Base-by-base conservation (phyloP, 257 asterid genomes). In the Jaltomata sinuosa region DNA sequence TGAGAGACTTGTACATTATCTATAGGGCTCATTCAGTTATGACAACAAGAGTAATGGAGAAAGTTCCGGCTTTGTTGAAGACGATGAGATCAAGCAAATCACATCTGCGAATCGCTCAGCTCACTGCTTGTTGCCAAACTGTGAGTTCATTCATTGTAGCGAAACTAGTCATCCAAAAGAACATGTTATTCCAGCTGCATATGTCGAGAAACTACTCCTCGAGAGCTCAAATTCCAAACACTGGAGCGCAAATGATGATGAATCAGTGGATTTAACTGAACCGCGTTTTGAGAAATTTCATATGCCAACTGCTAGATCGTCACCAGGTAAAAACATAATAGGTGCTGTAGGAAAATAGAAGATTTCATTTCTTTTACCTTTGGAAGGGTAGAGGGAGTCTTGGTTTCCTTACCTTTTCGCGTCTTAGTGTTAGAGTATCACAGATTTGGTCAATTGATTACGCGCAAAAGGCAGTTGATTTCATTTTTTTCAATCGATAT, bases 271-370 rank as follows among this genome's bases (percentile, higher is more conserved):
- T 88, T 84, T 96, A 82, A 92, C 97, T 16, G 98, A 93, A 81
- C 99, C 98, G 22, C 88, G 97, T 38, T 84, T 94, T 55, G 99
- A 96, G 88, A 83, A 94, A 31, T 96, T 96, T 88, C 85, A 93
- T 76, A 81, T 93, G 87, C 87, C 88, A 22, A 88, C 85, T 80
- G 78, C 85, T 8, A 89, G 67, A 57, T 57, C 86, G 77, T 57
- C 90, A 14, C 88, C 53, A 68, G 55, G 36, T 19, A 68, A 52
- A 55, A 68, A 49, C 85, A 12, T 32, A 36, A 12, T 32, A 36
- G 74, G 12, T 42, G 15, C 3, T 34, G 16, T 68, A 18, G 78
- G 50, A 68, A 34, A 21, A 32, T 67, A 18, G 49, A 47, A 32
- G 76, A 19, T 67, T 34, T 32, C 47, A 10, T 59, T 22, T 22